Percentiles rank a stretch among this genome's conserved stretches.
Conservation (phyloP, 371 early-diverging fungal species). For the Smittium culicis region DNA sequence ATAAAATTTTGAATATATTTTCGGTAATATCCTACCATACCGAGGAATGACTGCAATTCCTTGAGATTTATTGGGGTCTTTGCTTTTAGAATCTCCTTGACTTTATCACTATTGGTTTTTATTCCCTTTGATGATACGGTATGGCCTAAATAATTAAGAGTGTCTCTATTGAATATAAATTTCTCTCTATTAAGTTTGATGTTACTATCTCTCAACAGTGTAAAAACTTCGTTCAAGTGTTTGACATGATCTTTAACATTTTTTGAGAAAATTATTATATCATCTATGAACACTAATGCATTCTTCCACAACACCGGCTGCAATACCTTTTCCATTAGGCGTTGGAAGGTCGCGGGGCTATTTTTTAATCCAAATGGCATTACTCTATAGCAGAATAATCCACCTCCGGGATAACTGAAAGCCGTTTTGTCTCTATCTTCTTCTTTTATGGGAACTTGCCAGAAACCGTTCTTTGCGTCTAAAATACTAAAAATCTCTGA, state of each 20-base stretch:
- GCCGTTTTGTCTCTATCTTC: constrained; percentile 3
- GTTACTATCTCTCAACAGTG: background rate
- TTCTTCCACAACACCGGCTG: background rate
- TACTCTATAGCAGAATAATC: constrained; percentile 1
- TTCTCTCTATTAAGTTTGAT: constrained; percentile 31
- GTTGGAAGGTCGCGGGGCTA: background rate
- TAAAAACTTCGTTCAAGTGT: constrained; percentile 9
- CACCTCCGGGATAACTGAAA: constrained; percentile 2
- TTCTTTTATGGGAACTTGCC: background rate
- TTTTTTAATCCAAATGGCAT: constrained; percentile 5
- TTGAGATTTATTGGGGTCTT: constrained; percentile 8
- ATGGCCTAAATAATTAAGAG: constrained; percentile 35
- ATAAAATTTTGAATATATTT: background rate
- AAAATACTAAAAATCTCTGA: background rate
- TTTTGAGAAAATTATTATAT: constrained; percentile 6
- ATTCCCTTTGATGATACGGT: constrained; percentile 13
- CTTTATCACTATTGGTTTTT: constrained; percentile 6
- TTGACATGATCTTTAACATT: constrained; percentile 8
- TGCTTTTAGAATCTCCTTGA: background rate
- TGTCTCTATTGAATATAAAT: constrained; percentile 31
- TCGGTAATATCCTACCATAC: constrained; percentile 9
- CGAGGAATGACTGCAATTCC: constrained; percentile 10
- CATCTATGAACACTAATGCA: background rate
- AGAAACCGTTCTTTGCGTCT: background rate
- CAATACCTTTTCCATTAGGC: constrained; percentile 4